These are phyloP conservation scores for Acanthamoeba divionensis DNA, from an alignment of 208 protist genomes.

Conservation along the genomic window DNA sequence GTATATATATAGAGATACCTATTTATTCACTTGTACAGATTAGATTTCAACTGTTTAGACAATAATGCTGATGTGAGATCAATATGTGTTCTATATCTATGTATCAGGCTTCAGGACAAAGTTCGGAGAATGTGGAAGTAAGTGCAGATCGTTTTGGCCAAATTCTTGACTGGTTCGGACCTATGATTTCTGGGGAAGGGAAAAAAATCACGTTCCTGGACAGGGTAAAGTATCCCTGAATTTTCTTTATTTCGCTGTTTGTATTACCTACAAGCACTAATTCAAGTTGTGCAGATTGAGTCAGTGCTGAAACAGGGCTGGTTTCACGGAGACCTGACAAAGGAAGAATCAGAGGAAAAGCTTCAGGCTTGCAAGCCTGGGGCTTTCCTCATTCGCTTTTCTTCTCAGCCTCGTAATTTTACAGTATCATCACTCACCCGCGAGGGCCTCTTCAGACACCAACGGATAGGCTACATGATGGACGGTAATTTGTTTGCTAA, in stretches of 20 bases:
- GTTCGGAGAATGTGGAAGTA: not conserved
- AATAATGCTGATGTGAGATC: not conserved
- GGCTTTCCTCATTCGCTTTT: slow-evolving; percentile 44
- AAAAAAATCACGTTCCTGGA: slow-evolving; percentile 27
- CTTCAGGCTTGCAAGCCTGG: not conserved
- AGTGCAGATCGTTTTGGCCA: slow-evolving; percentile 1
- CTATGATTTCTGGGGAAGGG: not conserved
- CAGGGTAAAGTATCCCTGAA: not conserved
- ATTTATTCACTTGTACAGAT: not conserved
- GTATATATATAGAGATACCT: not conserved
- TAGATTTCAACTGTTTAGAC: not conserved
- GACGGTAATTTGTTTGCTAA: no score
- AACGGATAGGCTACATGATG: no score
- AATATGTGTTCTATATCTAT: not conserved
- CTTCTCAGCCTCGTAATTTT: no score
- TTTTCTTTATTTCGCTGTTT: not conserved
- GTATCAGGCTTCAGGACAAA: not conserved
- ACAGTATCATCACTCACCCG: no score
- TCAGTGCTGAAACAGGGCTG: not conserved
- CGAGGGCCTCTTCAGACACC: no score
- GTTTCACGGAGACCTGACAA: slow-evolving; percentile 51
- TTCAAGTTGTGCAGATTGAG: not conserved
- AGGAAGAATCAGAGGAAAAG: slow-evolving; percentile 15
- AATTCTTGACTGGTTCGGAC: slow-evolving; percentile 30
- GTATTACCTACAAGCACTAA: not conserved